phyloP scores from a whole-genome alignment of 1,284 basidiomycete genomes.

The Malassezia brasiliensis region DNA sequence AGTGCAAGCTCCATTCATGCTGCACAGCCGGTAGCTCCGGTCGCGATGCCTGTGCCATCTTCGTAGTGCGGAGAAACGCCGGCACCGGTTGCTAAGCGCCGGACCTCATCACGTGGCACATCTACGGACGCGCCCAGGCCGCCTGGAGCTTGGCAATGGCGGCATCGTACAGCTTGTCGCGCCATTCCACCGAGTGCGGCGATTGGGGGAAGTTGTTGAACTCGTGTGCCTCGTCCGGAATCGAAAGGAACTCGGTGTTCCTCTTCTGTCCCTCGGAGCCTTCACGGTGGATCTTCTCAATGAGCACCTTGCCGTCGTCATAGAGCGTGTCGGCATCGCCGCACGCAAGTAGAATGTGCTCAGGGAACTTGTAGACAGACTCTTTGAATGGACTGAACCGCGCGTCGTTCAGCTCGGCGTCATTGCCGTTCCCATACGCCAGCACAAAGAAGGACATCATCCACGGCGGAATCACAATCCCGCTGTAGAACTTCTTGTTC shows the following conservation, averaged over 20 bases:
- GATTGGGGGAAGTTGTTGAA: conserved; percentile 31
- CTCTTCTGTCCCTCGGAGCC: conserved; percentile 2
- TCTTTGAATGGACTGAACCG: conserved; percentile 22
- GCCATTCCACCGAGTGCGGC: conserved; percentile 14
- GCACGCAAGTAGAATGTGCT: conserved; percentile 24
- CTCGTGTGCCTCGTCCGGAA: conserved; percentile 33
- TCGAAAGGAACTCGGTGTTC: conserved; percentile 23
- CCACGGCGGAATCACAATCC: conserved; percentile 21
- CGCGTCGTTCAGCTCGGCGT: conserved; percentile 18
- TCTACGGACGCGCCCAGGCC: not conserved
- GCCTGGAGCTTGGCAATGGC: conserved; percentile 42
- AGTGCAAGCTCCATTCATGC: conserved; percentile 1
- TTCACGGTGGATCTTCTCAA: conserved; percentile 25
- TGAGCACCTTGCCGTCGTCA: conserved; percentile 20
- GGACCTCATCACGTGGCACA: not conserved
- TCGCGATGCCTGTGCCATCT: not conserved
- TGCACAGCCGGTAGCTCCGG: not conserved
- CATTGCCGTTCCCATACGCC: conserved; percentile 21
- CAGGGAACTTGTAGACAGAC: conserved; percentile 20
- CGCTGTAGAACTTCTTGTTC: conserved; percentile 18
- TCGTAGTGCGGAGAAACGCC: too few relatives aligned
- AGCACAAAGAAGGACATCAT: conserved; percentile 23
- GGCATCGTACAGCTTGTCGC: conserved; percentile 20
- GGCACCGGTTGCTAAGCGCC: too few relatives aligned
- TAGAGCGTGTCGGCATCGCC: conserved; percentile 35